These are phyloP conservation scores for Gracilaria caudata DNA, from an alignment of 23 red algal species.

Conservation along the genomic window DNA sequence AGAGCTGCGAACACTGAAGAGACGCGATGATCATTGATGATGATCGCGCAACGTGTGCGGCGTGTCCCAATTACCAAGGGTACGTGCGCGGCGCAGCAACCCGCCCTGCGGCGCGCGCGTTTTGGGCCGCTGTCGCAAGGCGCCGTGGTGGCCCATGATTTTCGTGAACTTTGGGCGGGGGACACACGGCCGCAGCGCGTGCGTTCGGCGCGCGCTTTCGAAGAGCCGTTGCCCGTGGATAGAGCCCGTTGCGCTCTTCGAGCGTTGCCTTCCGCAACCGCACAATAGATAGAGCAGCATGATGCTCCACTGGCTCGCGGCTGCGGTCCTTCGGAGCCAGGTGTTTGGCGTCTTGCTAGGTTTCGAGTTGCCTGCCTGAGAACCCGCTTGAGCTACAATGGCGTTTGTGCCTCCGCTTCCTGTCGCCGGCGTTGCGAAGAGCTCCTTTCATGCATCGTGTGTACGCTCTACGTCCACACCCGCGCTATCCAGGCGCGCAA, in stretches of 20 bases:
- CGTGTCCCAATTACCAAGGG: too few species aligned
- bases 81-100: too few species aligned
- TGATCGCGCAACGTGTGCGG: too few species aligned
- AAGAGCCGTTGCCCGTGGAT: not conserved
- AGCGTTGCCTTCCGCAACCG: not conserved
- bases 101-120: not conserved
- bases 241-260: too few species aligned
- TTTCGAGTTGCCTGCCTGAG: too few species aligned
- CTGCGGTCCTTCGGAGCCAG: too few species aligned
- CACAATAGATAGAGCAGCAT: too few species aligned
- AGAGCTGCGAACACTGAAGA: too few species aligned
- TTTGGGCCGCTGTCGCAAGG: not conserved
- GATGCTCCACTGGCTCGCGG: too few species aligned
- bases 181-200: not conserved
- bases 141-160: not conserved
- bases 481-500: not conserved
- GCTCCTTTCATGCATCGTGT: not conserved
- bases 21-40: too few species aligned
- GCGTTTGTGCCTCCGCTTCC: not conserved
- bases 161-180: not conserved
- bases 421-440: not conserved
- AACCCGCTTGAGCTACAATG: not conserved
- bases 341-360: too few species aligned
- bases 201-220: not conserved
- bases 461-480: constrained; percentile 9